Base-by-base conservation (phyloP, 768 basidiomycete species). In the Phaffia australis region DNA sequence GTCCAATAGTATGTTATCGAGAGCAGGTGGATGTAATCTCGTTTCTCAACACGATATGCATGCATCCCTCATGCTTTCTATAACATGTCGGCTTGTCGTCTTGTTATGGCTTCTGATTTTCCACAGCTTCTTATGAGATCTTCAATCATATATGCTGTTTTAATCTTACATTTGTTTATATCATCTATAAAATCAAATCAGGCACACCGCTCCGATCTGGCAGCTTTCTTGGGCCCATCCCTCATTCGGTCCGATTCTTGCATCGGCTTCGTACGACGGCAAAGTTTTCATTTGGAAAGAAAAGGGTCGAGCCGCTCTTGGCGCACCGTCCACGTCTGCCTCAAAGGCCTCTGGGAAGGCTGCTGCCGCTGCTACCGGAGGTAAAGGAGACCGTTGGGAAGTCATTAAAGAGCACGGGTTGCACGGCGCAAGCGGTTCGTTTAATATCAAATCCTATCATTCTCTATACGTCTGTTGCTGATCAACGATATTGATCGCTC, bases 241-340 rank as follows among this genome's bases (percentile, higher is more conserved):
- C 29, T 95, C 91, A 76, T 99, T 88, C 73, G 95, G 95, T 1
- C 85, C 87, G 69, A 94, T 99, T 73, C 84, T 99, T 62, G 94
- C 94, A 32, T 93, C 89, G n/a, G 94, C 91, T 74, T 95, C 93
- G 5, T 98, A 98, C 76, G 95, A 99, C 72, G 93, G 95, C 56
- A 89, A 94, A 73, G 95, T 95, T 23, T 83, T 97, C 77, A 91
- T 99, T 71, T 99, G 95, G 95, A 95, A 93, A 74, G 93, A 98
- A 76, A 69, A 63, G 49, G 66, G 63, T 15, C 62, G 65, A 19
- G 59, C 71, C 16, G 65, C 69, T 19, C 65, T 66, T 3, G 70
- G 68, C 47, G 66, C 59, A 21, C 65, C 65, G 29, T 57, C 62
- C 6, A 30, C 35, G 7, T 59, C 58, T 55, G 52, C 51, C 1